Percentiles rank a stretch among this genome's conserved stretches.
phyloP scores from a whole-genome alignment of 2,329 filamentous ascomycete species.

The Acephala macrosclerotiorum region DNA sequence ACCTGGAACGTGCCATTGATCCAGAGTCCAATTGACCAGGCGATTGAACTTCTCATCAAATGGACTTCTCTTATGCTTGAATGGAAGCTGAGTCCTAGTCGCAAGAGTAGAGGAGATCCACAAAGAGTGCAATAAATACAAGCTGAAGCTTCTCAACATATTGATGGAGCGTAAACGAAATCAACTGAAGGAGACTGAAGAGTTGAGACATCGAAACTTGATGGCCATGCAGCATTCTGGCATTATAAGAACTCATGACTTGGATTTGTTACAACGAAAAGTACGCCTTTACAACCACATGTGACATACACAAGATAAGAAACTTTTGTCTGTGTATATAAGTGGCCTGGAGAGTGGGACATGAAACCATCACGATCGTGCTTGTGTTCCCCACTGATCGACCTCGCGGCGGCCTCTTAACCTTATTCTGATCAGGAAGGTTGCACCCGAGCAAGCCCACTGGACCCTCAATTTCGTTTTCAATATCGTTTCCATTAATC shows the following conservation, averaged over 20 bases:
- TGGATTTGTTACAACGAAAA: too few species aligned
- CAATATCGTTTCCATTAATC: constrained; percentile 11
- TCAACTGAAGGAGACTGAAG: neutral
- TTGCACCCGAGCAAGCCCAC: neutral
- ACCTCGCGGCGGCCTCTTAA: neutral
- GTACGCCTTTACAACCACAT: neutral
- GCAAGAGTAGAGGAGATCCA: neutral
- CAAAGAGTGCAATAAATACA: neutral
- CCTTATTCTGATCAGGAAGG: neutral
- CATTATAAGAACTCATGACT: neutral
- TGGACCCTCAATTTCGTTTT: neutral
- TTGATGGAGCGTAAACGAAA: neutral
- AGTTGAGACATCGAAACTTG: neutral
- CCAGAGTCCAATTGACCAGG: constrained; percentile 43
- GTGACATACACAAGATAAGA: constrained; percentile 1
- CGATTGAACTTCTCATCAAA: constrained; percentile 33
- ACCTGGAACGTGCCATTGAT: constrained; percentile 56
- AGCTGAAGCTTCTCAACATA: neutral
- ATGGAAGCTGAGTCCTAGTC: neutral
- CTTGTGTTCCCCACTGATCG: neutral
- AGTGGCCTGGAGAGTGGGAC: neutral
- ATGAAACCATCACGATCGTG: neutral
- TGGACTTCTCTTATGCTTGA: constrained; percentile 18
- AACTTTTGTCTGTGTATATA: neutral
- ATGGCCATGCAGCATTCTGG: neutral